phyloP scores from a whole-genome alignment of 2,329 filamentous ascomycete genomes.

The Talaromyces sp. region DNA sequence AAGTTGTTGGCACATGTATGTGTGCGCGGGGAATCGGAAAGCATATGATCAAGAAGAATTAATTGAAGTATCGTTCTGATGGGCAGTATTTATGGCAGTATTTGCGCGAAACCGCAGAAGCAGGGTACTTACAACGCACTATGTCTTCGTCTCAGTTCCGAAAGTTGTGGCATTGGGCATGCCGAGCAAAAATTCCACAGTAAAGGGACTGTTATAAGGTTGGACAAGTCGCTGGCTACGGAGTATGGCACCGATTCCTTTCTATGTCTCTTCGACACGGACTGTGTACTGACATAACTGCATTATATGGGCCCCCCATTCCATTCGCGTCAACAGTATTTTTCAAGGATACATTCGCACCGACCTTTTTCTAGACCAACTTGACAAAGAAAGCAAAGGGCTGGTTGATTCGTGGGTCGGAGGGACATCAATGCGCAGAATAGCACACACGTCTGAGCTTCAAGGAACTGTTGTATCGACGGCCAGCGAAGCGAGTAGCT shows the following conservation, averaged over 20 bases:
- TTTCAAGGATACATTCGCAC: constrained; percentile 34
- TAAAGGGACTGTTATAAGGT: constrained; percentile 20
- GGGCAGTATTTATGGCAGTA: constrained; percentile 26
- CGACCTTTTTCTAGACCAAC: constrained; percentile 27
- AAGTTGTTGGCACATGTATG: constrained; percentile 34
- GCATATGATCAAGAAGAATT: constrained; percentile 29
- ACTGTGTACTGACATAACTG: background rate
- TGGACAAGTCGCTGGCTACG: constrained; percentile 25
- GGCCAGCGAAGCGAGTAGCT: constrained; percentile 18
- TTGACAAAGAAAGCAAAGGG: constrained; percentile 32
- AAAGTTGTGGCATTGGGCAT: background rate
- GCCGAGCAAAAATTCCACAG: constrained; percentile 6
- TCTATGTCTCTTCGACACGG: background rate
- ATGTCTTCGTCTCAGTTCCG: constrained; percentile 6
- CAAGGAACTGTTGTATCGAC: constrained; percentile 30
- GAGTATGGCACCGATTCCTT: constrained; percentile 17
- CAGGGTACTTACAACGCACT: constrained; percentile 35
- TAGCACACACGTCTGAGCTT: constrained; percentile 36
- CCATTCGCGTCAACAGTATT: constrained; percentile 36
- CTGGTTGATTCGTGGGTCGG: constrained; percentile 34
- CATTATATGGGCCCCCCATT: constrained; percentile 26
- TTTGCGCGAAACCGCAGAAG: constrained; percentile 33
- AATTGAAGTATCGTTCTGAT: constrained; percentile 20
- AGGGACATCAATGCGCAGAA: constrained; percentile 32
- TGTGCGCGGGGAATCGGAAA: constrained; percentile 33